Evolutionary conservation across 768 basidiomycete genomes (phyloP).

Genomic region (Suillus subaureus): DNA sequence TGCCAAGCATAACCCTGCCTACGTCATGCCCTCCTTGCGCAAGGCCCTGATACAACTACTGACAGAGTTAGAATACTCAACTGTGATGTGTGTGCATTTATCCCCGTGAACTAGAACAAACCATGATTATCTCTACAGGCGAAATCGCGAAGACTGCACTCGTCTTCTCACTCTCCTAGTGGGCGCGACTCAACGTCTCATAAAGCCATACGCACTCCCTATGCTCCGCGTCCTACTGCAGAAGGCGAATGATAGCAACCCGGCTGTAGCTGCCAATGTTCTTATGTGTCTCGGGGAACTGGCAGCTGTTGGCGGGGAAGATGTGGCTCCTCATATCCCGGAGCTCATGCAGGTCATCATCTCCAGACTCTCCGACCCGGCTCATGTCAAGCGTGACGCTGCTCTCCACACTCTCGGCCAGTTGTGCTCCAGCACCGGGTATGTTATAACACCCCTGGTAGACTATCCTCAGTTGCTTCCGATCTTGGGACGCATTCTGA

Average conservation of each 20-base stretch:
- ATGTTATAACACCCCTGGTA: conserved; percentile 57
- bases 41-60: no score
- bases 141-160: conserved; percentile 26
- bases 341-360: conserved; percentile 92
- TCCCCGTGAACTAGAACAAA: no score
- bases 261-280: conserved; percentile 89
- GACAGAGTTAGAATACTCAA: no score
- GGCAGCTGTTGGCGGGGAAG: conserved; percentile 91
- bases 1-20: conserved; percentile 94
- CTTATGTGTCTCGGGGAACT: conserved; percentile 95
- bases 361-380: conserved; percentile 82
- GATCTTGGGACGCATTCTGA: no score
- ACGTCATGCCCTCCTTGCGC: conserved; percentile 48
- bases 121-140: no score
- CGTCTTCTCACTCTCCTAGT: no score
- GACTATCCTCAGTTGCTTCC: no score
- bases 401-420: conserved; percentile 38
- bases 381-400: conserved; percentile 87
- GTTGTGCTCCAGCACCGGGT: no score
- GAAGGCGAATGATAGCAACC: conserved; percentile 86
- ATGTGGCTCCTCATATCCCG: conserved; percentile 78
- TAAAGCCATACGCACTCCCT: conserved; percentile 93
- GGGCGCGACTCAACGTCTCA: conserved; percentile 67
- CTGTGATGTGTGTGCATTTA: no score
- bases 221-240: conserved; percentile 91